Conservation (phyloP, 2,329 filamentous ascomycete species). For the Sporothrix variecibatus region DNA sequence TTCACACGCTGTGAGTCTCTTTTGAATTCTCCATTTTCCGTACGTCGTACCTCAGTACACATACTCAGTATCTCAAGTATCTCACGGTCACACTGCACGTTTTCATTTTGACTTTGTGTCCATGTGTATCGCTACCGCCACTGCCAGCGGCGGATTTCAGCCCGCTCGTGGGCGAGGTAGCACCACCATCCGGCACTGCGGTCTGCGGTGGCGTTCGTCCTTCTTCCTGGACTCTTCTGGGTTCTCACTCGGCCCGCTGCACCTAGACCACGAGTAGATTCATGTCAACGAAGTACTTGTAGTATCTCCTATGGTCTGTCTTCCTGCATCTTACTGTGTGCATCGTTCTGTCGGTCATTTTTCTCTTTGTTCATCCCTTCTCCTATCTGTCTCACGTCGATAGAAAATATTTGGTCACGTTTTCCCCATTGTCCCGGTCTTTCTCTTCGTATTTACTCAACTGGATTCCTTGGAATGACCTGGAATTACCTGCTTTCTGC, state of each 20-base stretch:
- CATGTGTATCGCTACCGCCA: neutral
- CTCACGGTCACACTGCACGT: neutral
- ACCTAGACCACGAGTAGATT: neutral
- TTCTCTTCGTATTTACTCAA: neutral
- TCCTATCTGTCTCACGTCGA: neutral
- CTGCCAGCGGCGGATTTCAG: neutral
- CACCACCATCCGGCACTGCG: slow-evolving; percentile 1
- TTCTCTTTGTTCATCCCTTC: neutral
- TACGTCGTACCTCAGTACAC: too few species aligned
- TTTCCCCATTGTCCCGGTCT: neutral
- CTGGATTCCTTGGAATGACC: neutral
- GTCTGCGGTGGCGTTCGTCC: neutral
- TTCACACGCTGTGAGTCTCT: neutral
- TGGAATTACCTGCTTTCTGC: neutral
- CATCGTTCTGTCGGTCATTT: neutral
- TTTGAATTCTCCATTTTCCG: neutral
- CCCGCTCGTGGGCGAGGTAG: slow-evolving; percentile 1
- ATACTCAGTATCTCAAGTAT: slow-evolving; percentile 6
- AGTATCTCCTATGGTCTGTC: neutral
- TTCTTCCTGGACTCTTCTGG: neutral
- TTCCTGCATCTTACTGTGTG: neutral
- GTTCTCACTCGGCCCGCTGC: neutral
- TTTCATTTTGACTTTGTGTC: neutral
- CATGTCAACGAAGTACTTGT: too few species aligned
- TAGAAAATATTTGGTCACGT: neutral